These are phyloP conservation scores for Perkinsus olseni DNA, from an alignment of 169 alveolate genomes.

Conservation along the genomic window DNA sequence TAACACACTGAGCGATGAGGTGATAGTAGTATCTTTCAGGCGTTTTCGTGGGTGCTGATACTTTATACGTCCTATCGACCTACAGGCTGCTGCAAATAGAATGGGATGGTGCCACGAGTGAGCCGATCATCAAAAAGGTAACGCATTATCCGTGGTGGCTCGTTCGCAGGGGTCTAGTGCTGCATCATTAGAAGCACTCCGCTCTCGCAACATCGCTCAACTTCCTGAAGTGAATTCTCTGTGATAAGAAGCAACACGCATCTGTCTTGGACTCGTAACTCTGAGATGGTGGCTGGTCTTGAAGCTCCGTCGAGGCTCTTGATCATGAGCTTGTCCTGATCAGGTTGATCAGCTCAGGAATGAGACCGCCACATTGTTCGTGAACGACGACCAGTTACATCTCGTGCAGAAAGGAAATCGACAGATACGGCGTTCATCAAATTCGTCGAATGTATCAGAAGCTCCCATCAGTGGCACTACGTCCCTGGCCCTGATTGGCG, in stretches of 20 bases:
- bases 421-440: background rate
- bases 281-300: no score
- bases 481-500: background rate
- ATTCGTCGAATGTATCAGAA: background rate
- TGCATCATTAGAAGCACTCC: no score
- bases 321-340: background rate
- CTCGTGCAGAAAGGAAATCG: background rate
- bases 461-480: background rate
- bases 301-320: background rate
- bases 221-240: no score
- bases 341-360: background rate
- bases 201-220: no score
- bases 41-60: background rate
- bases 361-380: background rate
- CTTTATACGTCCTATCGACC: background rate
- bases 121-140: background rate
- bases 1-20: background rate
- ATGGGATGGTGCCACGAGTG: background rate
- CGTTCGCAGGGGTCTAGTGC: no score
- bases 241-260: no score
- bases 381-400: background rate
- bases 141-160: no score
- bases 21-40: background rate
- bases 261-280: no score
- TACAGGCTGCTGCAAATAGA: background rate